phyloP scores from a whole-genome alignment of 2,329 filamentous ascomycete genomes.

The Calonectria hongkongensis region DNA sequence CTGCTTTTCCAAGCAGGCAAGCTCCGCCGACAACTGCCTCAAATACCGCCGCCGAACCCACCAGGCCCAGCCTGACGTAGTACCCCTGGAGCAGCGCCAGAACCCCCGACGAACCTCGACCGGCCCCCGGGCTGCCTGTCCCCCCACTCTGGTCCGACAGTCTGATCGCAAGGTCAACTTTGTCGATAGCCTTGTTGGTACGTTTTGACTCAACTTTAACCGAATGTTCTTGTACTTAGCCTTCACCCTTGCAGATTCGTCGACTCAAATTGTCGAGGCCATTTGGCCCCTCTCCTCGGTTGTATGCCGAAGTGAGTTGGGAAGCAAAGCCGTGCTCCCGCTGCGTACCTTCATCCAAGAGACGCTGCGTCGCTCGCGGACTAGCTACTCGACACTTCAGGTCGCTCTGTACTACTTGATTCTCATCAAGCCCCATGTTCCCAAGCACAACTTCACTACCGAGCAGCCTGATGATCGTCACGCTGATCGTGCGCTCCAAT shows the following conservation, averaged over 20 bases:
- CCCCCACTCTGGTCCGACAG: slow-evolving; percentile 88
- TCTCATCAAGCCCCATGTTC: slow-evolving; percentile 93
- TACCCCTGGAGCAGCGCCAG: slow-evolving; percentile 78
- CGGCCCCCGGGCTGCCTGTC: slow-evolving; percentile 75
- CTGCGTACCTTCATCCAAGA: slow-evolving; percentile 98
- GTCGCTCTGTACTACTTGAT: slow-evolving; percentile 98
- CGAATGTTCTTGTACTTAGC: slow-evolving; percentile 58
- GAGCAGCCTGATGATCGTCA: slow-evolving; percentile 86
- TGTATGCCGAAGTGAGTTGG: slow-evolving; percentile 82
- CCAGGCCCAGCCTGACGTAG: slow-evolving; percentile 63
- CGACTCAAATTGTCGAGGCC: slow-evolving; percentile 96
- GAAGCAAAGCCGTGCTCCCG: slow-evolving; percentile 86
- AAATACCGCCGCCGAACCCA: slow-evolving; percentile 50
- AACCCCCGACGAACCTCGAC: slow-evolving; percentile 76
- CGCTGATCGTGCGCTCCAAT: slow-evolving; percentile 88
- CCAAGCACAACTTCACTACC: slow-evolving; percentile 88
- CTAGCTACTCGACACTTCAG: slow-evolving; percentile 97
- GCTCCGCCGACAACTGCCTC: slow-evolving; percentile 48
- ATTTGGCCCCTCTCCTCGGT: slow-evolving; percentile 96
- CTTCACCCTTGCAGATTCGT: slow-evolving; percentile 82
- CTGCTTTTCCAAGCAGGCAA: slow-evolving; percentile 57
- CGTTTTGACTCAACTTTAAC: slow-evolving; percentile 67
- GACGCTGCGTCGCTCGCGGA: slow-evolving; percentile 93
- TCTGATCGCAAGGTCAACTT: slow-evolving; percentile 95
- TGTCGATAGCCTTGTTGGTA: slow-evolving; percentile 98